Evolutionary conservation across 768 basidiomycete species (phyloP), one percentile per base, ranked within the genome.

Genomic region (Boletus rubroflammeus): DNA sequence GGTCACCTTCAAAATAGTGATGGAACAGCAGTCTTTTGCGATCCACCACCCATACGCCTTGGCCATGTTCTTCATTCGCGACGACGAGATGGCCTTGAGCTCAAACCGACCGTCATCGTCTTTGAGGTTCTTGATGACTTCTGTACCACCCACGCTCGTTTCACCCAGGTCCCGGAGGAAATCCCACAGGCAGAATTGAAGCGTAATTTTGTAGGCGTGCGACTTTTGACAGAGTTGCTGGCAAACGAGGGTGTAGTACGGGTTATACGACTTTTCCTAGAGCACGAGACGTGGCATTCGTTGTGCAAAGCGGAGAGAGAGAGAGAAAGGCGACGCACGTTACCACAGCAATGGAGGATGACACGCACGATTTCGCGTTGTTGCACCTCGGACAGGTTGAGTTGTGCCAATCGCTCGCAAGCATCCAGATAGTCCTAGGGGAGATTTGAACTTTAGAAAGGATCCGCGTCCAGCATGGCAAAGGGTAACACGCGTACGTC

Each of bases 121-220:
- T 42, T 70, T 66, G 31, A 74, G 50, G 54, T 78, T 82, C 67
- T 89, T 90, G 62, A 90, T 77, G 36, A 92, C 74, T 65, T 87
- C 89, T 0, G 80, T 80, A 7, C 93, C 92, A 2, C 93, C 92
- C 34, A 94, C 90, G 29, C 73, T 80, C 10, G 76, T 80, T 71
- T 97, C 93, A 13, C 93, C 96, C 41, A 98, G 75, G 55, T 91
- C 91, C 9, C 96, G 87, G 28, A 98, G 73, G 67, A 98, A 95
- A 67, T 99, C 97, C 97, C 97, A 99, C 6, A 98, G 73, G 61
- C 86, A 91, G 69, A 91, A 98, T 65, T 98, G 97, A 21, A 98
- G 75, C 2, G 97, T 98, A 61, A 98, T 88, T 64, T 84, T 90
- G 76, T 93, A 86, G 5, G 88, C 82, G 66, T 96, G 93, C 0